Evolutionary conservation across 345 rosid species (phyloP).

Genomic region (Syzygium grande): DNA sequence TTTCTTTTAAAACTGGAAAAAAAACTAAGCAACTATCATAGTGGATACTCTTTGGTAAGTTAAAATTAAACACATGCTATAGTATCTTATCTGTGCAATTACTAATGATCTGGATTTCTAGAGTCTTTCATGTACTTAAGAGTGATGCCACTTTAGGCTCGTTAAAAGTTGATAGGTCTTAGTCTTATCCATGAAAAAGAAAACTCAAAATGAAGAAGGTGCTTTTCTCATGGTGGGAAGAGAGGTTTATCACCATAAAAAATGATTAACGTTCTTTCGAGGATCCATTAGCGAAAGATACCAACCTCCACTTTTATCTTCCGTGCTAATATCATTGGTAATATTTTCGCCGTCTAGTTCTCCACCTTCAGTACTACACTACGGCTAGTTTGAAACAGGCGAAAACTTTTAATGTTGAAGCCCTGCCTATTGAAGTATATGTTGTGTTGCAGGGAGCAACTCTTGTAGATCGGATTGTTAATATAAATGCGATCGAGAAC

Average conservation of each 20-base stretch:
- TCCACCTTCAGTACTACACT: neutral
- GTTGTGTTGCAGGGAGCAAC: slow-evolving; percentile 73
- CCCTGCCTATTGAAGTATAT: neutral
- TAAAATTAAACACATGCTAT: neutral
- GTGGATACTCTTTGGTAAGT: neutral
- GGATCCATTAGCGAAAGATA: neutral
- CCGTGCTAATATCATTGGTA: neutral
- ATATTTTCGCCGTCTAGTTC: neutral
- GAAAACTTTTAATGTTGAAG: neutral
- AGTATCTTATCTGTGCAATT: neutral
- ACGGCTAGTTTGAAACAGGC: neutral
- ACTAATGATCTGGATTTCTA: neutral
- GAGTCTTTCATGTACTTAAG: neutral
- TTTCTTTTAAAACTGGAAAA: neutral
- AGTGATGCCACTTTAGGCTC: neutral
- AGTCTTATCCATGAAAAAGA: neutral
- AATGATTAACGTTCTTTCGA: neutral
- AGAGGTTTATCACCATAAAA: neutral
- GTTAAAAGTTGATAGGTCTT: neutral
- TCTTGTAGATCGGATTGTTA: slow-evolving; percentile 74
- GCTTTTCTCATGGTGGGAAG: neutral
- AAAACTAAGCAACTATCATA: neutral
- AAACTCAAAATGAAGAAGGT: neutral
- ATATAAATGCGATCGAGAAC: slow-evolving; percentile 52
- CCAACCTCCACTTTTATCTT: neutral